Percentiles rank a stretch among this genome's conserved stretches.
phyloP scores from a whole-genome alignment of 2,329 filamentous ascomycete genomes.

The Phaeomoniella chlamydospora region DNA sequence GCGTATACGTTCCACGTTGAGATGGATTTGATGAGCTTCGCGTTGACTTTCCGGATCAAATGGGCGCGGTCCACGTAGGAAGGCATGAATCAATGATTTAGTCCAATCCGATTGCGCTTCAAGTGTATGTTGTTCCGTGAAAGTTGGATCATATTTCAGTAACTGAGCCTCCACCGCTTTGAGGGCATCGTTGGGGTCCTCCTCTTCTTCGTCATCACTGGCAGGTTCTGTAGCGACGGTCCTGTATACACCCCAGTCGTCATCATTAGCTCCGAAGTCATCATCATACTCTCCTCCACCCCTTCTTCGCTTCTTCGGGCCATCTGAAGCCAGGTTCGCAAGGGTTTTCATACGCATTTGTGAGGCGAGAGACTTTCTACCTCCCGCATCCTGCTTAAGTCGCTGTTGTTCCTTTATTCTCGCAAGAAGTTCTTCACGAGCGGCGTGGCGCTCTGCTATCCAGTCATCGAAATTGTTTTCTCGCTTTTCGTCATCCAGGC shows the following conservation, averaged over 20 bases:
- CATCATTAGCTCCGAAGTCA: slow-evolving; percentile 91
- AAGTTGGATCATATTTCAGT: slow-evolving; percentile 71
- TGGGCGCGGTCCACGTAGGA: slow-evolving; percentile 73
- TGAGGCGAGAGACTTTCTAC: slow-evolving; percentile 88
- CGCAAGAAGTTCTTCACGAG: slow-evolving; percentile 54
- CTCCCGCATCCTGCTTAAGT: slow-evolving; percentile 85
- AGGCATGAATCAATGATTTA: slow-evolving; percentile 79
- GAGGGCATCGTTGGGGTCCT: slow-evolving; percentile 63
- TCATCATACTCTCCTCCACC: slow-evolving; percentile 81
- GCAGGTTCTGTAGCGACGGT: slow-evolving; percentile 73
- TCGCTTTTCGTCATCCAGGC: slow-evolving; percentile 68
- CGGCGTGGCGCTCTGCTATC: slow-evolving; percentile 68
- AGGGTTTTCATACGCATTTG: slow-evolving; percentile 98
- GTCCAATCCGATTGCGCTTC: slow-evolving; percentile 94
- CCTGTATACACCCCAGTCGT: slow-evolving; percentile 95
- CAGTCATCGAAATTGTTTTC: slow-evolving; percentile 74
- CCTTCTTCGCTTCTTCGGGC: slow-evolving; percentile 67
- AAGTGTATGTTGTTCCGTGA: slow-evolving; percentile 82
- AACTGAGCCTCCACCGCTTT: slow-evolving; percentile 72
- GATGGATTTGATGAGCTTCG: slow-evolving; percentile 75
- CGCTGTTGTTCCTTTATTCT: slow-evolving; percentile 89
- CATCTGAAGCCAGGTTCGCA: slow-evolving; percentile 86
- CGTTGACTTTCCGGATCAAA: slow-evolving; percentile 68
- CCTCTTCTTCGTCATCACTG: slow-evolving; percentile 73
- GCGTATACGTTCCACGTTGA: slow-evolving; percentile 92